Evolutionary conservation across 2,329 filamentous ascomycete species (phyloP), one percentile per base, ranked within the genome.

Genomic region (Colletotrichum sp.): DNA sequence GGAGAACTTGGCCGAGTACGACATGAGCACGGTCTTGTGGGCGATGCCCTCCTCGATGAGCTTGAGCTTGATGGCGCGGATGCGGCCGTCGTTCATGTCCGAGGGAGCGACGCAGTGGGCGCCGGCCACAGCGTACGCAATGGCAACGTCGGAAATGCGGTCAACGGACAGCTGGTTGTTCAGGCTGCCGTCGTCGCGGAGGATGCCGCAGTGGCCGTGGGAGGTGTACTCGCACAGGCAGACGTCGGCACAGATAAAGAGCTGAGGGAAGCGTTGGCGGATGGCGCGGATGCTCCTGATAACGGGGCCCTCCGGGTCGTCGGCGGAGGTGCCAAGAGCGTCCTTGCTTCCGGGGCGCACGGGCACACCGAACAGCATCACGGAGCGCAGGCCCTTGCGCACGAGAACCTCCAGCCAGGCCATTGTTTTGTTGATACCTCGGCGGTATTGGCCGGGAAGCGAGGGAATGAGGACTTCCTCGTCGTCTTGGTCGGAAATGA

Each of bases 211-310:
- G 87, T 99, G 97, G 58, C 97, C 97, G 83, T 99, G 97, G 8
- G 94, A 97, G 1, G 97, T 99, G 86, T 99, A 99, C 85, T 99
- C 97, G 90, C 97, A 99, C 9, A 99, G 93, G 82, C 97, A 98
- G 72, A 99, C 97, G 82, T 99, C 97, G 74, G 93, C 92, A 77
- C 93, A 93, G 79, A 99, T 95, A 86, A 97, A 98, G 74, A 99
- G 90, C 75, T 95, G 92, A 3, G 97, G 97, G 84, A 98, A 98
- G 51, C 92, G 89, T 77, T 94, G 91, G 78, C 95, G 93, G 71
- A 99, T 89, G 34, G 98, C 89, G 65, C 93, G 93, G 81, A 98
- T 98, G 62, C 91, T 90, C 79, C 92, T 92, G 78, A 98, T 97
- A 66, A 98, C 97, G 21, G 97, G 97, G 47, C 97, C 97, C 76